Conservation (phyloP, 257 asterid species). For the Thymus quinquecostatus region DNA sequence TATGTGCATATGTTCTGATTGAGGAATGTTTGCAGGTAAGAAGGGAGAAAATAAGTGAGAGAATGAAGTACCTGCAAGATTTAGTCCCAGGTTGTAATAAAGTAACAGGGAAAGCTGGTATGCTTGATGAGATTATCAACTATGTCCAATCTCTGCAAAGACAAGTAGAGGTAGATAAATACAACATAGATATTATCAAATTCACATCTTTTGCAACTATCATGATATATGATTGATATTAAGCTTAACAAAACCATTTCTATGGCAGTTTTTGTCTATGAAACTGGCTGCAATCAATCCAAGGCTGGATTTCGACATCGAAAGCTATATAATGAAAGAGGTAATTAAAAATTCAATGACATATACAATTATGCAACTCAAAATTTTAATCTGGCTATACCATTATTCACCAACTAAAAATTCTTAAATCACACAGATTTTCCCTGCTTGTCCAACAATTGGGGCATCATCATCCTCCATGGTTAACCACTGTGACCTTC, state of each 20-base stretch:
- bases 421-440: slow-evolving; percentile 52
- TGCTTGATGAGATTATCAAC: slow-evolving; percentile 93
- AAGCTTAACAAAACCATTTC: slow-evolving; percentile 17
- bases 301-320: slow-evolving; percentile 59
- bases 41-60: slow-evolving; percentile 91
- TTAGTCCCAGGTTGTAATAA: slow-evolving; percentile 92
- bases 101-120: slow-evolving; percentile 92
- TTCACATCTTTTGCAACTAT: slow-evolving; percentile 9
- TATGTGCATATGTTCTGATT: slow-evolving; percentile 8
- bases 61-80: slow-evolving; percentile 89
- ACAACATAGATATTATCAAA: not conserved
- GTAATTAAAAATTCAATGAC: slow-evolving; percentile 35
- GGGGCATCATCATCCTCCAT: slow-evolving; percentile 50
- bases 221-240: not conserved
- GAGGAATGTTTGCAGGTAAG: slow-evolving; percentile 54
- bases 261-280: slow-evolving; percentile 85
- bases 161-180: slow-evolving; percentile 80
- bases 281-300: slow-evolving; percentile 81
- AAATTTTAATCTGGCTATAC: not conserved
- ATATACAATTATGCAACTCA: not conserved
- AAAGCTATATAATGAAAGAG: slow-evolving; percentile 61
- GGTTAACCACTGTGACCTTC: slow-evolving; percentile 44
- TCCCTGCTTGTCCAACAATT: slow-evolving; percentile 44
- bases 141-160: slow-evolving; percentile 93
- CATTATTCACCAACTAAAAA: not conserved